Conservation (phyloP, 768 basidiomycete genomes). For the Fibroporia radiculosa region DNA sequence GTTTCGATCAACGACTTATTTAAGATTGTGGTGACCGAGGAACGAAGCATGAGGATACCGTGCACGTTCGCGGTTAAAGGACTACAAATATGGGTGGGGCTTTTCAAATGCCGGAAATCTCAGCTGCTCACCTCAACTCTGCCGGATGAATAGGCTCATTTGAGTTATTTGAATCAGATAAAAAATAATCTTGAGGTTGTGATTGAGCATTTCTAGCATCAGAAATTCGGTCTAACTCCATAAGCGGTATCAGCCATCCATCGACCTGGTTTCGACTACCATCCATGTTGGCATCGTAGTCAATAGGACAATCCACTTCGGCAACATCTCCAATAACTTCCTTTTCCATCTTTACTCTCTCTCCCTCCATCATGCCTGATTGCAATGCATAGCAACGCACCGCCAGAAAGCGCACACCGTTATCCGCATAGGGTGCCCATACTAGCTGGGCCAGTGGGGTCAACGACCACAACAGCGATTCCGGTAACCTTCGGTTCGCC, state of each 20-base stretch:
- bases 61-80: conserved; percentile 52
- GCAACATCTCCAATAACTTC: conserved; percentile 52
- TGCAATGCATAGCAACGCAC: conserved; percentile 75
- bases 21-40: conserved; percentile 21
- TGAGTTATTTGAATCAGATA: conserved; percentile 26
- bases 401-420: conserved; percentile 59
- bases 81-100: conserved; percentile 29
- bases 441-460: conserved; percentile 36
- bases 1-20: conserved; percentile 51
- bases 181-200: conserved; percentile 39
- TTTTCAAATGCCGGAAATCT: background rate
- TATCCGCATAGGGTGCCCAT: conserved; percentile 48
- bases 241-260: conserved; percentile 74
- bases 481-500: conserved; percentile 64
- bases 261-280: conserved; percentile 45
- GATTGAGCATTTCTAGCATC: conserved; percentile 39
- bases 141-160: conserved; percentile 29
- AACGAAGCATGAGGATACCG: conserved; percentile 58
- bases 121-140: conserved; percentile 46
- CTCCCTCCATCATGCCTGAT: conserved; percentile 70
- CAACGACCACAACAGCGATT: conserved; percentile 51
- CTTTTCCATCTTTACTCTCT: conserved; percentile 59
- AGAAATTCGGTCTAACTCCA: conserved; percentile 58
- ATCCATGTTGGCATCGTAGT: conserved; percentile 42
- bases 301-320: conserved; percentile 55